Conservation (phyloP, 2,329 filamentous ascomycete genomes). For the Cytospora chrysosperma region DNA sequence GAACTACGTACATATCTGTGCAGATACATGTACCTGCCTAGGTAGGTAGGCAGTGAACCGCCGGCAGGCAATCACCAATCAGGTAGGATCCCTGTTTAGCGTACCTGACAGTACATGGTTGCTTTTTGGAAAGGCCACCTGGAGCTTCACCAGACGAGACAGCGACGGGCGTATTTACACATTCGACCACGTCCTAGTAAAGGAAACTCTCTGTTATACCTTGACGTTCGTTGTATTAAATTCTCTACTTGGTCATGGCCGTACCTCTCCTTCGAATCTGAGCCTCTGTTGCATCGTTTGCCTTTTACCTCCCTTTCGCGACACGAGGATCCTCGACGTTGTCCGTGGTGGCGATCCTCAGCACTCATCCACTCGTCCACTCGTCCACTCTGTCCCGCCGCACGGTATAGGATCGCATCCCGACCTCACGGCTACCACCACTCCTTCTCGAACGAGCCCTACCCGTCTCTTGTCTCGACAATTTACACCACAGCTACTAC, state of each 20-base stretch:
- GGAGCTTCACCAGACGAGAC: slow-evolving; percentile 10
- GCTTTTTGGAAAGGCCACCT: slow-evolving; percentile 20
- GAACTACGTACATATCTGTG: no score
- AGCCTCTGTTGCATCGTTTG: not conserved
- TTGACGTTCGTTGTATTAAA: not conserved
- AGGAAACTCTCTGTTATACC: not conserved
- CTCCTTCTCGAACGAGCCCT: not conserved
- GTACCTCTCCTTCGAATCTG: not conserved
- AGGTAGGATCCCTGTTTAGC: slow-evolving; percentile 13
- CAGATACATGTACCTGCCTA: no score
- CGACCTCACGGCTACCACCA: not conserved
- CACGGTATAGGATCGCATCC: not conserved
- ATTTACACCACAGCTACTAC: not conserved
- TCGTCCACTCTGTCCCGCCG: not conserved
- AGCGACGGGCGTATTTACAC: not conserved
- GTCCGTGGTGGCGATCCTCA: not conserved
- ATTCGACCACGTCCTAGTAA: not conserved
- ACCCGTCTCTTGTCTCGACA: not conserved
- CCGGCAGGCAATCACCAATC: slow-evolving; percentile 1
- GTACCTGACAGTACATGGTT: slow-evolving; percentile 10
- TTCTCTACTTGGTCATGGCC: not conserved
- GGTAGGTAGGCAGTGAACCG: not conserved
- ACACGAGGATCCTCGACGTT: slow-evolving; percentile 1
- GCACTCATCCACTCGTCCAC: not conserved
- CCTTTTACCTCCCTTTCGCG: slow-evolving; percentile 1